These are phyloP conservation scores for Xylaria sp. DNA, from an alignment of 495 filamentous ascomycete genomes.

Conservation along the genomic window DNA sequence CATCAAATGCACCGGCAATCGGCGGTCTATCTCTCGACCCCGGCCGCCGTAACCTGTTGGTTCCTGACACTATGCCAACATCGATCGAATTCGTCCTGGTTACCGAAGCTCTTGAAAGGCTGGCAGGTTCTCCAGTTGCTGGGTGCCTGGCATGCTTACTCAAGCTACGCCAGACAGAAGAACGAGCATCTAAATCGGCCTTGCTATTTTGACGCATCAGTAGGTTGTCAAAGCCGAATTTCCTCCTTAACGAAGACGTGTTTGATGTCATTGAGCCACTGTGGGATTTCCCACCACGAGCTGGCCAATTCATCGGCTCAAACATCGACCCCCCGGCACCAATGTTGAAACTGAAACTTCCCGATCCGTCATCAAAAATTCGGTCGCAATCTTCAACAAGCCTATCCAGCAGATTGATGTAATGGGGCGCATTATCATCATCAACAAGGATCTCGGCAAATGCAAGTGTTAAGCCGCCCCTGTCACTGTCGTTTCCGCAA, in stretches of 20 bases:
- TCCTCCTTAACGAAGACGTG: slow-evolving; percentile 82
- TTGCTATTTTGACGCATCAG: slow-evolving; percentile 76
- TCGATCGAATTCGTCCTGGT: slow-evolving; percentile 85
- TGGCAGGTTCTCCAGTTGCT: slow-evolving; percentile 61
- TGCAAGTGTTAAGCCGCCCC: slow-evolving; percentile 85
- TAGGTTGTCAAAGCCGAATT: slow-evolving; percentile 78
- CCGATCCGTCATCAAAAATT: slow-evolving; percentile 74
- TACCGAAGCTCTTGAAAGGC: slow-evolving; percentile 68
- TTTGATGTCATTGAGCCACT: slow-evolving; percentile 65
- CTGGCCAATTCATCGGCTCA: slow-evolving; percentile 55
- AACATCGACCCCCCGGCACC: slow-evolving; percentile 44
- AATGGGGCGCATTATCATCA: slow-evolving; percentile 78
- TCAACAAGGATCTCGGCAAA: slow-evolving; percentile 88
- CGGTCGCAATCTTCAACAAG: slow-evolving; percentile 90
- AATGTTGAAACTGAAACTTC: slow-evolving; percentile 50
- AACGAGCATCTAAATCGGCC: slow-evolving; percentile 68
- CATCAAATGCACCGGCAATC: slow-evolving; percentile 68
- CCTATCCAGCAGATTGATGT: slow-evolving; percentile 89
- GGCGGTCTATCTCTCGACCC: slow-evolving; percentile 70
- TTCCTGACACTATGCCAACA: slow-evolving; percentile 59
- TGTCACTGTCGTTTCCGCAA: slow-evolving; percentile 92
- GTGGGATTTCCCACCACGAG: slow-evolving; percentile 52
- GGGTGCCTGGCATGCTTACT: slow-evolving; percentile 77
- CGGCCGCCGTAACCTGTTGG: slow-evolving; percentile 63
- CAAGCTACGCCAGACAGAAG: slow-evolving; percentile 84